Evolutionary conservation across 2,329 filamentous ascomycete genomes (phyloP).

Genomic region (Sclerotinia spermophila): DNA sequence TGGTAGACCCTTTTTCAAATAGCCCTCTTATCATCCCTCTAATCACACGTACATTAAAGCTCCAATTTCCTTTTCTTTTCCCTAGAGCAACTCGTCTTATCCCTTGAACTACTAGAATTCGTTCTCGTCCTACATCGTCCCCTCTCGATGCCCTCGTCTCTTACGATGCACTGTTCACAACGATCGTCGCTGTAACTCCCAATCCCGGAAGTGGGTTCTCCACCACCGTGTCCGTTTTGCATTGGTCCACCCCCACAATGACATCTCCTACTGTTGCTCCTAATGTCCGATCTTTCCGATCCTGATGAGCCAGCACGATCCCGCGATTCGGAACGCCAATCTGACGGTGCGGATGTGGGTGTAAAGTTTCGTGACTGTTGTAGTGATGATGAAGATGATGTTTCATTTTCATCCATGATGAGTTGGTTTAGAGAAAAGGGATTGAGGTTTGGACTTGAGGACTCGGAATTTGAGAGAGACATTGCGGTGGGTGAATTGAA

Average conservation of each 20-base stretch:
- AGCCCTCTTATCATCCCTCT: neutral
- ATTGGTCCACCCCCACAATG: neutral
- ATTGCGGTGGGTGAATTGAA: slow-evolving; percentile 14
- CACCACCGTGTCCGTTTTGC: neutral
- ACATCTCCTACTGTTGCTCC: neutral
- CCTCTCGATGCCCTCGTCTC: neutral
- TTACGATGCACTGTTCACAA: neutral
- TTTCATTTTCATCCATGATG: slow-evolving; percentile 8
- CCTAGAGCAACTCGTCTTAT: slow-evolving; percentile 1
- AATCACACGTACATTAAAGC: neutral
- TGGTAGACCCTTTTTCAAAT: neutral
- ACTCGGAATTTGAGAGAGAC: neutral
- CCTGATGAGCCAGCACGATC: neutral
- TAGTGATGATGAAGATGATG: neutral
- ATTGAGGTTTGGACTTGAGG: neutral
- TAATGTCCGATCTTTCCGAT: neutral
- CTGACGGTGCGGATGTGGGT: slow-evolving; percentile 7
- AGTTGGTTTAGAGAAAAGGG: slow-evolving; percentile 9
- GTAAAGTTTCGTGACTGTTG: neutral
- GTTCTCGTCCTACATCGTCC: slow-evolving; percentile 12
- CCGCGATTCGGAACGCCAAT: neutral
- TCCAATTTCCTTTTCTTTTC: slow-evolving; percentile 6
- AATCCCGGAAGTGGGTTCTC: neutral
- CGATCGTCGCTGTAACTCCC: neutral
- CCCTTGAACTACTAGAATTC: slow-evolving; percentile 5